A percentile compares a stretch with the other conserved stretches of the same genome.
phyloP scores from a whole-genome alignment of 2,329 filamentous ascomycete species.

The Fusarium torreyae region DNA sequence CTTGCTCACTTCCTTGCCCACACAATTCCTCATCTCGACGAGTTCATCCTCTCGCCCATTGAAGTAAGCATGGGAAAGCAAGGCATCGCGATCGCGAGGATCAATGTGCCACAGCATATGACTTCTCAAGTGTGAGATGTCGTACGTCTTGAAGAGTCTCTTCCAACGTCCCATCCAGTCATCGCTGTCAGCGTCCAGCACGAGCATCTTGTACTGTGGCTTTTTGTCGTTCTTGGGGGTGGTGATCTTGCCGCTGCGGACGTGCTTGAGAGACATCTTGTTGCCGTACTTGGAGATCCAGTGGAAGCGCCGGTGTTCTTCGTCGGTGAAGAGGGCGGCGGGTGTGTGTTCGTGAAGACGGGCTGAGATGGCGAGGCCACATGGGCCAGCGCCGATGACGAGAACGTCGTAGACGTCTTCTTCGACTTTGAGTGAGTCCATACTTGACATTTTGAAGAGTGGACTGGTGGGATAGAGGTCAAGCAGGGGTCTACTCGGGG shows the following conservation, averaged over 20 bases:
- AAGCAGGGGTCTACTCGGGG: background rate
- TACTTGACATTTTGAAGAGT: background rate
- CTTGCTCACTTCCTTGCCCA: constrained; percentile 86
- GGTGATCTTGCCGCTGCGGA: constrained; percentile 54
- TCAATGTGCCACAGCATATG: constrained; percentile 90
- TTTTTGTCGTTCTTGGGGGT: constrained; percentile 12
- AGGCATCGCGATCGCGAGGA: constrained; percentile 79
- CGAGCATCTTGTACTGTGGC: constrained; percentile 65
- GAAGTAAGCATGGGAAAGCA: constrained; percentile 78
- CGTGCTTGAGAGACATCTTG: constrained; percentile 69
- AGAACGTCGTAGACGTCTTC: constrained; percentile 73
- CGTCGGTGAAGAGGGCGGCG: constrained; percentile 85
- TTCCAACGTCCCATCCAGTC: constrained; percentile 82
- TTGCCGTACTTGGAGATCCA: constrained; percentile 79
- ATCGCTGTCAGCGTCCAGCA: constrained; percentile 76
- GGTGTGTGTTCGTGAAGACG: constrained; percentile 80
- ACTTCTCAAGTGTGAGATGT: constrained; percentile 80
- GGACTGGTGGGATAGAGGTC: background rate
- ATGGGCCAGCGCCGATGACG: constrained; percentile 82
- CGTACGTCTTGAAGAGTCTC: constrained; percentile 75
- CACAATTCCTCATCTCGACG: constrained; percentile 79
- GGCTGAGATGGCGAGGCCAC: constrained; percentile 80
- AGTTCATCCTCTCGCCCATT: constrained; percentile 74
- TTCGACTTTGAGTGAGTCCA: constrained; percentile 34
- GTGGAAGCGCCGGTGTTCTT: constrained; percentile 85